Conservation (phyloP, 1,284 basidiomycete genomes). For the Phlebopus sp. region DNA sequence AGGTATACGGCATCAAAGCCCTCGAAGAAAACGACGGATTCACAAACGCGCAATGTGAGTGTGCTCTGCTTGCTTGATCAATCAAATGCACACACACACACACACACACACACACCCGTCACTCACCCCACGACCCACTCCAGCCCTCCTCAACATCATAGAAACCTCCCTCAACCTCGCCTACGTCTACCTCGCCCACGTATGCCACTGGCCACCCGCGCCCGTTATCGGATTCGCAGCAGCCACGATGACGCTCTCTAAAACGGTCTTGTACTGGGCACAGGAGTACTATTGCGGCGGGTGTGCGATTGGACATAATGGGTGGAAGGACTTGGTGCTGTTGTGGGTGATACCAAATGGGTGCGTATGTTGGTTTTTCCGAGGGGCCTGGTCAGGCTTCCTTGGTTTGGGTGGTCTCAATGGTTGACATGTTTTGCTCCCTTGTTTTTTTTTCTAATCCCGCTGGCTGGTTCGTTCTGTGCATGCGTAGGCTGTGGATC, state of each 20-base stretch:
- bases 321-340: conserved; percentile 46
- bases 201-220: conserved; percentile 56
- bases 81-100: background rate
- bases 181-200: conserved; percentile 76
- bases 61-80: too few relatives aligned
- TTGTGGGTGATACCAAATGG: conserved; percentile 80
- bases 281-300: conserved; percentile 74
- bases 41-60: conserved; percentile 81
- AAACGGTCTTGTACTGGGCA: conserved; percentile 80
- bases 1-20: conserved; percentile 74
- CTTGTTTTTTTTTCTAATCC: too few relatives aligned
- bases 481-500: conserved; percentile 60
- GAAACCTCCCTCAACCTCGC: conserved; percentile 74
- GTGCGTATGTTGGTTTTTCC: conserved; percentile 40
- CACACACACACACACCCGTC: background rate
- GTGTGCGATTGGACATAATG: conserved; percentile 79
- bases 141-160: conserved; percentile 77
- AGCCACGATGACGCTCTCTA: conserved; percentile 75
- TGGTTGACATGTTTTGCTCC: too few relatives aligned
- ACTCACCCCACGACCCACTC: background rate
- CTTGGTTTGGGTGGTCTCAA: too few relatives aligned
- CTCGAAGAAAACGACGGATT: conserved; percentile 73
- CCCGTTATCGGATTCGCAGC: conserved; percentile 74
- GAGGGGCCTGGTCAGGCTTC: too few relatives aligned
- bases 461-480: background rate